These are phyloP conservation scores for Salvia sclarea DNA, from an alignment of 305 asterid species.

Conservation along the genomic window DNA sequence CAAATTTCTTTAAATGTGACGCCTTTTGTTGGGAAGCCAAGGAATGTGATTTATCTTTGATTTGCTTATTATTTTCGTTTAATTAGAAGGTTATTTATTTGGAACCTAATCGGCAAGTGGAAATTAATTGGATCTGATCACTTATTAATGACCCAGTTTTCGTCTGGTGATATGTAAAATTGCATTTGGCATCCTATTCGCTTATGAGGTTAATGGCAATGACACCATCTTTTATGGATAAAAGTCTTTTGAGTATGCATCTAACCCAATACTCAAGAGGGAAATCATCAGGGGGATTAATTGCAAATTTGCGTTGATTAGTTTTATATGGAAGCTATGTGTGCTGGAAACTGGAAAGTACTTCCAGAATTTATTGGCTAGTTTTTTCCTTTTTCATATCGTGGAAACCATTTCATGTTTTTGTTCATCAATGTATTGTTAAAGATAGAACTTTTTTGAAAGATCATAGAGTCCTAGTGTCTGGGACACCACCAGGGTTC, in stretches of 20 bases:
- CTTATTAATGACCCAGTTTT: slow-evolving; percentile 21
- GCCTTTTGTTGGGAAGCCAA: slow-evolving; percentile 21
- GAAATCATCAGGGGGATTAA: neutral
- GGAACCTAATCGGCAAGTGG: neutral
- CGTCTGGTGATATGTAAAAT: slow-evolving; percentile 19
- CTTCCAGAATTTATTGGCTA: slow-evolving; percentile 1
- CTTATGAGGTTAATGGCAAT: slow-evolving; percentile 20
- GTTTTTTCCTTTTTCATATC: neutral
- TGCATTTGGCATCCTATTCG: slow-evolving; percentile 10
- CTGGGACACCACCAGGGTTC: slow-evolving; percentile 1
- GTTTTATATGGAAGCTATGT: neutral
- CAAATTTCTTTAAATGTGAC: slow-evolving; percentile 14
- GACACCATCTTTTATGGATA: slow-evolving; percentile 2
- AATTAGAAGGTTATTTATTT: slow-evolving; percentile 11
- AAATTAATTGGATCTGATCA: slow-evolving; percentile 26
- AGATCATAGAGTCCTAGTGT: slow-evolving; percentile 12
- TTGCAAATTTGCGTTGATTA: neutral
- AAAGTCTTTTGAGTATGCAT: slow-evolving; percentile 20
- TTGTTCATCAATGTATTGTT: neutral
- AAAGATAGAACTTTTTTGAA: neutral
- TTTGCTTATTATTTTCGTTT: slow-evolving; percentile 21
- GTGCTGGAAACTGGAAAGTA: slow-evolving; percentile 6
- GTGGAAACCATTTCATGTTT: neutral
- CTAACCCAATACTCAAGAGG: slow-evolving; percentile 15
- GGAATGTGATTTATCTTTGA: slow-evolving; percentile 14